phyloP scores from a whole-genome alignment of 139 green algal genomes.

The Limnomonas spitsbergensis region DNA sequence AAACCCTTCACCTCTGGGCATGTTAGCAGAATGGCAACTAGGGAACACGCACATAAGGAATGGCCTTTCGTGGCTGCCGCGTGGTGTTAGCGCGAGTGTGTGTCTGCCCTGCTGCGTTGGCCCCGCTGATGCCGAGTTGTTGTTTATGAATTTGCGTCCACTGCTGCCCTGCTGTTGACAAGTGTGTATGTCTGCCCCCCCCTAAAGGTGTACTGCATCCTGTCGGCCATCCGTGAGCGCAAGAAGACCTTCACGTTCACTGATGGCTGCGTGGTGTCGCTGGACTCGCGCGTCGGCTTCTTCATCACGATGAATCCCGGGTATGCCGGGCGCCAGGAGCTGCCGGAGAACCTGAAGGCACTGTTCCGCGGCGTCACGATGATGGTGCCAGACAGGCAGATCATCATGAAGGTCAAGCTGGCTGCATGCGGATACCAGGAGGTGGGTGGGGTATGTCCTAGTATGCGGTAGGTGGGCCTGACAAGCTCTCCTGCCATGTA shows the following conservation, averaged over 20 bases:
- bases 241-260: slow-evolving; percentile 92
- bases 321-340: slow-evolving; percentile 90
- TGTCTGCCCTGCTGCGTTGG: neutral
- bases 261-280: slow-evolving; percentile 75
- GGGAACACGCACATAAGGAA: no score
- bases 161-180: no score
- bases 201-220: slow-evolving; percentile 83
- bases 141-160: neutral
- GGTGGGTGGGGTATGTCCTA: slow-evolving; percentile 86
- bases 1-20: no score
- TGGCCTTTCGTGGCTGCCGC: no score
- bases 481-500: no score
- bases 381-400: slow-evolving; percentile 96
- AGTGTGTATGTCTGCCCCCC: no score
- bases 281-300: slow-evolving; percentile 89
- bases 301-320: slow-evolving; percentile 99
- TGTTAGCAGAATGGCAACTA: no score
- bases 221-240: slow-evolving; percentile 87
- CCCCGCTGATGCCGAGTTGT: neutral
- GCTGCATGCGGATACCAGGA: slow-evolving; percentile 91
- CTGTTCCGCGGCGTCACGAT: slow-evolving; percentile 96
- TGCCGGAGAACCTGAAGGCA: slow-evolving; percentile 97
- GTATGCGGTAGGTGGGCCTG: no score
- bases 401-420: slow-evolving; percentile 97
- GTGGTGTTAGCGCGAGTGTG: neutral